Conservation (phyloP, 1,139 yeast species). For the Blastobotrys malaysiensis region DNA sequence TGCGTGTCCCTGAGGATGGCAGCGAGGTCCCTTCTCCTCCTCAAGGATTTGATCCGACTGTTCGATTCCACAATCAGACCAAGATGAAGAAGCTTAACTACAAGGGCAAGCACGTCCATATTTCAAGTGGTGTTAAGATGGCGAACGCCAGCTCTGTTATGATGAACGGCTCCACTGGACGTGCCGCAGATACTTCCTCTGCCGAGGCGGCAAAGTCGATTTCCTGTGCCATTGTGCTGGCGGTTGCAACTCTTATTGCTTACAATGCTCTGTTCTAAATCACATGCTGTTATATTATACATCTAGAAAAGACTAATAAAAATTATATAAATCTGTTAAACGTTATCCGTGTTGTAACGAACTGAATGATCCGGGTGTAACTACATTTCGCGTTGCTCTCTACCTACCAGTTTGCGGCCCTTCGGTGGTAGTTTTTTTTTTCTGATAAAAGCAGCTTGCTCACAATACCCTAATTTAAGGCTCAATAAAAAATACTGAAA, state of each 20-base stretch:
- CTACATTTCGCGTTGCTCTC: too few relatives aligned
- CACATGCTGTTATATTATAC: neutral
- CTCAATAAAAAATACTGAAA: too few relatives aligned
- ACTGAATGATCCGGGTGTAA: too few relatives aligned
- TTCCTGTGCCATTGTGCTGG: neutral
- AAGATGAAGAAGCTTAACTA: neutral
- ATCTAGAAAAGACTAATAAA: neutral
- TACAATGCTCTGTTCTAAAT: neutral
- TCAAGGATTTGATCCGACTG: neutral
- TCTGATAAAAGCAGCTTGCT: too few relatives aligned
- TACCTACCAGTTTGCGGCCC: too few relatives aligned
- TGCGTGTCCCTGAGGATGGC: neutral
- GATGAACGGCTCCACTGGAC: conserved; percentile 1
- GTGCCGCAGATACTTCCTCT: conserved; percentile 3
- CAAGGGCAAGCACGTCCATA: neutral
- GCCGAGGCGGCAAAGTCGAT: neutral
- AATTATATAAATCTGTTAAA: too few relatives aligned
- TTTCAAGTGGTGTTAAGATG: conserved; percentile 3
- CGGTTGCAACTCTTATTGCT: neutral
- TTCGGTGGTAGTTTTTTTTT: too few relatives aligned
- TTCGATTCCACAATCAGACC: neutral
- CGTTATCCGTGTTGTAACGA: neutral
- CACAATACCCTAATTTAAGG: too few relatives aligned
- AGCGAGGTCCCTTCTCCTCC: neutral
- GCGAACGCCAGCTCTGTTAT: conserved; percentile 1